These are phyloP conservation scores for Anacardium occidentale DNA, from an alignment of 345 rosid genomes.

Conservation along the genomic window DNA sequence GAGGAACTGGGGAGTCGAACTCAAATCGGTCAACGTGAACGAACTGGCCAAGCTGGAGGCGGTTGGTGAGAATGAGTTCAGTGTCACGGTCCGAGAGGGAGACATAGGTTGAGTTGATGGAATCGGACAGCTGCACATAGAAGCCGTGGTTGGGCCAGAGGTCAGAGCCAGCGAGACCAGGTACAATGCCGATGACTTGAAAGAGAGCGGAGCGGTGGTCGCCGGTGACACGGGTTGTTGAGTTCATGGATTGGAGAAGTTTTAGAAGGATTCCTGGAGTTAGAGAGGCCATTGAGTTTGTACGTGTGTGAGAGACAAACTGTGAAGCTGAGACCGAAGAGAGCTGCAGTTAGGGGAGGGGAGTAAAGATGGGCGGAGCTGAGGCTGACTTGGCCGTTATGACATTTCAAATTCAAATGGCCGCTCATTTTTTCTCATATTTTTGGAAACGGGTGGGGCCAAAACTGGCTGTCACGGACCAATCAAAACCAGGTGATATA, in stretches of 20 bases:
- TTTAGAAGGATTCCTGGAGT: slow-evolving; percentile 83
- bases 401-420: slow-evolving; percentile 52
- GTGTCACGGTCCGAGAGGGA: slow-evolving; percentile 87
- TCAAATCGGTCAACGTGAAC: slow-evolving; percentile 81
- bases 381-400: slow-evolving; percentile 39
- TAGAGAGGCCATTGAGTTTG: slow-evolving; percentile 60
- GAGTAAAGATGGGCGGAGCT: background rate
- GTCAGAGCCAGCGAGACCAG: slow-evolving; percentile 91
- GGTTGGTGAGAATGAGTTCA: slow-evolving; percentile 85
- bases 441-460: slow-evolving; percentile 23
- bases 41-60: slow-evolving; percentile 96
- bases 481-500: background rate
- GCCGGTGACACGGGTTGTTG: slow-evolving; percentile 75
- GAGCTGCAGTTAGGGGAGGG: background rate
- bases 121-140: slow-evolving; percentile 94
- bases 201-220: slow-evolving; percentile 94
- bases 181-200: slow-evolving; percentile 89
- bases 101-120: slow-evolving; percentile 91
- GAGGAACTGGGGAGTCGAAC: slow-evolving; percentile 75
- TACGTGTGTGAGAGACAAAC: background rate
- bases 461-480: slow-evolving; percentile 13
- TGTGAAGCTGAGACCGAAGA: background rate
- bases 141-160: slow-evolving; percentile 95
- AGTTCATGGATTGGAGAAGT: slow-evolving; percentile 88
- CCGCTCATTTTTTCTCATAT: slow-evolving; percentile 19